A percentile compares a stretch with the other conserved stretches of the same genome.
These are phyloP conservation scores for Eimeria maxima DNA, from an alignment of 169 alveolate genomes.

Conservation along the genomic window DNA sequence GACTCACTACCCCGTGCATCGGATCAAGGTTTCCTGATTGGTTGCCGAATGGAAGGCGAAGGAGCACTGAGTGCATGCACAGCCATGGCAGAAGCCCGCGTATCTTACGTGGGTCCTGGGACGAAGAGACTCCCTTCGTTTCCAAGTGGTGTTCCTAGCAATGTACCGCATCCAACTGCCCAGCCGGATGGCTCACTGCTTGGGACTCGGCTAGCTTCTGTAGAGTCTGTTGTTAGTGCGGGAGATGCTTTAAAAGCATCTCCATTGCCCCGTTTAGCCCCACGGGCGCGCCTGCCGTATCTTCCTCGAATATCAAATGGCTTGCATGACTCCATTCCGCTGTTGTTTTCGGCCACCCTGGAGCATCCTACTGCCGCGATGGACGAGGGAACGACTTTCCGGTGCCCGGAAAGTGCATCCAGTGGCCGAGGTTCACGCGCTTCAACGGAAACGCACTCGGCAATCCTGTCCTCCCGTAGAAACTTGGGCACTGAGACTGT, in stretches of 20 bases:
- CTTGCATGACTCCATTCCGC: neutral
- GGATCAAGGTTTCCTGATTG: slow-evolving; percentile 14
- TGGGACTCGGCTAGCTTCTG: slow-evolving; percentile 10
- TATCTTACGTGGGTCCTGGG: slow-evolving; percentile 30
- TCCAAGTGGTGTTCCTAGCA: neutral
- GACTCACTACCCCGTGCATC: neutral
- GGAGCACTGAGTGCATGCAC: slow-evolving; percentile 66
- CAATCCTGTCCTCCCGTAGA: neutral
- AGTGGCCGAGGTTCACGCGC: neutral
- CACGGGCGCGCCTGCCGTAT: neutral
- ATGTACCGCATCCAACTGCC: slow-evolving; percentile 14
- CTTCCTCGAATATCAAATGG: neutral
- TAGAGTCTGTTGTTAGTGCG: slow-evolving; percentile 3
- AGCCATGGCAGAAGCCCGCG: slow-evolving; percentile 64
- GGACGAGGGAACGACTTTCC: slow-evolving; percentile 20
- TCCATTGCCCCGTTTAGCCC: neutral
- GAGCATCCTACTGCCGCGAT: slow-evolving; percentile 7
- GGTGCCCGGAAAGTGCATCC: neutral
- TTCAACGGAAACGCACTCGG: neutral
- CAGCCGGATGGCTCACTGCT: slow-evolving; percentile 7
- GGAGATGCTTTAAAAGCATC: neutral
- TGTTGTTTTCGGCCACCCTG: slow-evolving; percentile 46
- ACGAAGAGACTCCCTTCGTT: slow-evolving; percentile 16
- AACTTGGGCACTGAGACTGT: slow-evolving; percentile 28
- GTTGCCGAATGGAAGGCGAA: slow-evolving; percentile 43